Base-by-base conservation (phyloP, 805 yeast genomes). In the Metschnikowia dekortorum region DNA sequence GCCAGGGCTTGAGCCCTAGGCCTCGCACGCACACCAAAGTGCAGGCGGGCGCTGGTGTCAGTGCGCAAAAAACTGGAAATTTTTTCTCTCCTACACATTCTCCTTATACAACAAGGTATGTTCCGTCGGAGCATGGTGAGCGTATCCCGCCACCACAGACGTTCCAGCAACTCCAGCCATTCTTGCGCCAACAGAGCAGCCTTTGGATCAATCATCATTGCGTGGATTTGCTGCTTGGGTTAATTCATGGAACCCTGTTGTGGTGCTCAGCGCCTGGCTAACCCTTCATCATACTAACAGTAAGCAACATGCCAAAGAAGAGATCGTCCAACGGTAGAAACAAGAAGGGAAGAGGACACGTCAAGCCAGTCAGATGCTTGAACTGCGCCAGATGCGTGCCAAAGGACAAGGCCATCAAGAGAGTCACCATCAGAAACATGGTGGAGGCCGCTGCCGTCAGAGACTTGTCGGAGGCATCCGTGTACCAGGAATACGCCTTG, bases 271-370 rank as follows among this genome's bases (percentile, higher is more conserved):
- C 22, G 22, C 22, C 4, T 22, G 22, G 22, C 22, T 22, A 22
- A 22, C 22, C 5, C 22, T 22, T 22, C 22, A 4, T 22, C 22
- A 11, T 51, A 57, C 59, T 55, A 57, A 57, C 59, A 22, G 8
- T 46, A 6, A 50, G 53, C 78, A 84, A 78, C 63, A 94, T 94
- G 99, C 98, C 99, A 81, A 94, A 94, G 89, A 94, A 94, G 98
- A 92, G 99, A 91, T 90, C 98, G 80, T 90, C 97, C 94, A 90
- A 91, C 97, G 99, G 99, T 86, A 92, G 99, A 85, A 94, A 94
- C 95, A 94, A 94, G 95, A 91, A 90, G 84, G 98, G 98, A 78
- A 94, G 99, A 89, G 99, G 99, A 77, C 98, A 94, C 96, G 97
- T 89, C 80, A 89, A 88, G 81, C 96, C 96, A 76, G 97, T 92